These are phyloP conservation scores for Draba incana DNA, from an alignment of 345 rosid genomes.

Conservation along the genomic window DNA sequence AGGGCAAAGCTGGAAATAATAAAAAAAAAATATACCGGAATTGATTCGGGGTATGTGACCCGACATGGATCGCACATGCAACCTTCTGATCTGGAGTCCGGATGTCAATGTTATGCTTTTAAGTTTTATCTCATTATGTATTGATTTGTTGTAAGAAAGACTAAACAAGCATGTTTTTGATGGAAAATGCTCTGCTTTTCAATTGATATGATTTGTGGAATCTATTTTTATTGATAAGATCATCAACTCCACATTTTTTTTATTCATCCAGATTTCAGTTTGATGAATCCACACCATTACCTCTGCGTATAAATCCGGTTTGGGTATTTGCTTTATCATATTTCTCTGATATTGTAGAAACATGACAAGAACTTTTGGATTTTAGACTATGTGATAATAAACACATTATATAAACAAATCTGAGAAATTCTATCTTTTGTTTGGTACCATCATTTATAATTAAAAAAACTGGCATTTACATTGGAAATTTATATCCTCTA, in stretches of 20 bases:
- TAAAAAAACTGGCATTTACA: conserved; percentile 4
- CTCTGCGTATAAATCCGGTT: conserved; percentile 8
- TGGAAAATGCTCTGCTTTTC: too few species aligned
- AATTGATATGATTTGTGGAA: too few species aligned
- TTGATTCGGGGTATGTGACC: conserved; percentile 49
- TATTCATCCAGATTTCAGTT: background rate
- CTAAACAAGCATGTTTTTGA: too few species aligned
- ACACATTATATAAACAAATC: background rate
- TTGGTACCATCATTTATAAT: background rate
- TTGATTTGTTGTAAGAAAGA: too few species aligned
- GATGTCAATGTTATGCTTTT: too few species aligned
- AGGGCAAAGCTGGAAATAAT: too few species aligned
- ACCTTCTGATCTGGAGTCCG: too few species aligned
- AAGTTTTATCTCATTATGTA: too few species aligned
- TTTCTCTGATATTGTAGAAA: conserved; percentile 13
- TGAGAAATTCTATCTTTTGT: conserved; percentile 1
- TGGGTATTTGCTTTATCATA: conserved; percentile 13
- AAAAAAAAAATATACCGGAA: background rate
- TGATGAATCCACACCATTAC: background rate
- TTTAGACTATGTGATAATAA: background rate
- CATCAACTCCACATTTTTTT: too few species aligned
- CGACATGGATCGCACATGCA: conserved; percentile 97
- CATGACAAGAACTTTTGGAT: conserved; percentile 9
- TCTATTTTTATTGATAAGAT: too few species aligned
- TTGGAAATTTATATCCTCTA: background rate